Base-by-base conservation (phyloP, 805 yeast species). In the Starmerella cellae region DNA sequence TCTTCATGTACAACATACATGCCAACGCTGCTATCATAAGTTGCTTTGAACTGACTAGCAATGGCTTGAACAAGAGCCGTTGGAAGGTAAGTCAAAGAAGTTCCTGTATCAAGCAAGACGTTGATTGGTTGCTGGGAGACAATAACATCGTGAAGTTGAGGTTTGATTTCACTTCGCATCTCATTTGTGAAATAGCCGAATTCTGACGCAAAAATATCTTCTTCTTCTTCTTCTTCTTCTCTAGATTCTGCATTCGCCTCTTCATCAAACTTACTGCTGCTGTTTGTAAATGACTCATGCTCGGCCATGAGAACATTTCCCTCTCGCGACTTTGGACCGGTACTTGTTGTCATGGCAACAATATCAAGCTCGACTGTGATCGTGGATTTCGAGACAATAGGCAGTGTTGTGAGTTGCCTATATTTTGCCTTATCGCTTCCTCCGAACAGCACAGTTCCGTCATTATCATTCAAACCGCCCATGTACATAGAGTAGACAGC, bases 361-460 rank as follows among this genome's bases (percentile, higher is more conserved):
- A 49, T 38, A n/a, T 42, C 43, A 26, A 58, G 45, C 35, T 44
- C 47, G 3, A 59, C 55, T 17, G 50, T 31, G n/a, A 50, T 35
- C 4, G 54, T 45, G 4, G 49, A 35, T 23, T 47, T 44, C 8
- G 47, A 46, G 21, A 37, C 43, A n/a, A 56, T 38, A 3, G 79
- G 77, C 6, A 78, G 56, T 1, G 73, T 60, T 26, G 65, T 57
- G 29, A 77, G 56, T 24, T 57, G 48, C 14, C 80, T 79, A 53
- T 72, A 77, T 57, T 78, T 79, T 30, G 73, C 67, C 45, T 69
- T 71, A 54, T 80, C 88, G 22, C 76, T 69, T 24, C 78, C 91
- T 37, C 91, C 88, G 63, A 81, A 81, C 38, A 80, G 57, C 18
- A 80, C 64, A n/a, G 67, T 60, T 5, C 84, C 87, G 1, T 63